Evolutionary conservation across 2,329 filamentous ascomycete species (phyloP).

Genomic region (Cercospora canescens): DNA sequence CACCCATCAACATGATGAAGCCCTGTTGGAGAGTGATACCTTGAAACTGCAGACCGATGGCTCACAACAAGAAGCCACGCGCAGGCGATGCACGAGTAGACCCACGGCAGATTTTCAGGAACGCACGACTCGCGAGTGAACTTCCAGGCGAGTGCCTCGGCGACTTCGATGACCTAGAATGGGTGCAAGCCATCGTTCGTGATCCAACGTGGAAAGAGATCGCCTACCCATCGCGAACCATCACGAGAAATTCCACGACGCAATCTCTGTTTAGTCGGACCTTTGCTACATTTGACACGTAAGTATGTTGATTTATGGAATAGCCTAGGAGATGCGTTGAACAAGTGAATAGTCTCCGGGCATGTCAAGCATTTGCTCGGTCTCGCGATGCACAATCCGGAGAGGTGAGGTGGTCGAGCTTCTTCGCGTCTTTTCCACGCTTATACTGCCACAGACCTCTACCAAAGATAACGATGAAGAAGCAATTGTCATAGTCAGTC

Average conservation of each 20-base stretch:
- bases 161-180: slow-evolving; percentile 11
- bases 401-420: not conserved
- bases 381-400: not conserved
- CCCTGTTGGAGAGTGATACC: not conserved
- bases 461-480: slow-evolving; percentile 8
- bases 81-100: not conserved
- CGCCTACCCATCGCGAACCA: slow-evolving; percentile 9
- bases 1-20: not conserved
- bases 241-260: slow-evolving; percentile 13
- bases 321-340: not conserved
- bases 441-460: not conserved
- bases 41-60: not conserved
- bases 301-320: not conserved
- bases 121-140: slow-evolving; percentile 8
- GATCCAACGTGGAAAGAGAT: slow-evolving; percentile 11
- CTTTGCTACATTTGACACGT: slow-evolving; percentile 14
- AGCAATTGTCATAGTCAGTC: slow-evolving; percentile 13
- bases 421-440: not conserved
- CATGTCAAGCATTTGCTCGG: slow-evolving; percentile 11
- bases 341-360: not conserved
- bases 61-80: not conserved
- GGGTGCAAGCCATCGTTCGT: slow-evolving; percentile 9
- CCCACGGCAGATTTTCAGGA: not conserved
- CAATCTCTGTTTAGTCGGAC: slow-evolving; percentile 13
- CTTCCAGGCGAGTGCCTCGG: slow-evolving; percentile 15